Conservation (phyloP, 306 rosid genomes). For the Fragaria iinumae region DNA sequence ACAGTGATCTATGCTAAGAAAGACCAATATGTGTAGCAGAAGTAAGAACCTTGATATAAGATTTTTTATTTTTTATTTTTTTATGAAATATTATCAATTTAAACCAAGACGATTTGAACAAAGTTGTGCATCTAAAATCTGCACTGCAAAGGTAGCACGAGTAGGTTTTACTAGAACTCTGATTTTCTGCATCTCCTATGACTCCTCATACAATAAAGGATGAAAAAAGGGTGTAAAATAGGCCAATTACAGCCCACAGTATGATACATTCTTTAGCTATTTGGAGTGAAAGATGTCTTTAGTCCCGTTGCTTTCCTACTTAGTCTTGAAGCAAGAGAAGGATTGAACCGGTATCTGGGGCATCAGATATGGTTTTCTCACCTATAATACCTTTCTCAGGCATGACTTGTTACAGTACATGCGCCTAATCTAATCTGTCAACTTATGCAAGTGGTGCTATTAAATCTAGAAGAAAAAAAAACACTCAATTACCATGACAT, state of each 20-base stretch:
- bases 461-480: not conserved
- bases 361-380: not conserved
- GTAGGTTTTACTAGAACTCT: not conserved
- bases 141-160: not conserved
- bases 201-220: not conserved
- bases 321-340: not conserved
- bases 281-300: not conserved
- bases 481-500: not conserved
- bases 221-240: not conserved
- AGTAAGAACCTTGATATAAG: not conserved
- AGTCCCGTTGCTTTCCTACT: not conserved
- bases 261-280: not conserved
- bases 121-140: not conserved
- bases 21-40: slow-evolving; percentile 1
- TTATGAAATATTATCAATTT: not conserved
- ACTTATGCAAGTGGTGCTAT: not conserved
- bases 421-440: not conserved
- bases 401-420: not conserved
- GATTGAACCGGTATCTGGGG: no score
- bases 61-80: no score
- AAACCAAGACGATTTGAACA: not conserved
- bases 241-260: not conserved
- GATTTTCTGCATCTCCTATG: not conserved
- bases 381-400: not conserved
- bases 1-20: not conserved